Evolutionary conservation across 805 yeast species (phyloP).

Genomic region (Ascoidea tarda): DNA sequence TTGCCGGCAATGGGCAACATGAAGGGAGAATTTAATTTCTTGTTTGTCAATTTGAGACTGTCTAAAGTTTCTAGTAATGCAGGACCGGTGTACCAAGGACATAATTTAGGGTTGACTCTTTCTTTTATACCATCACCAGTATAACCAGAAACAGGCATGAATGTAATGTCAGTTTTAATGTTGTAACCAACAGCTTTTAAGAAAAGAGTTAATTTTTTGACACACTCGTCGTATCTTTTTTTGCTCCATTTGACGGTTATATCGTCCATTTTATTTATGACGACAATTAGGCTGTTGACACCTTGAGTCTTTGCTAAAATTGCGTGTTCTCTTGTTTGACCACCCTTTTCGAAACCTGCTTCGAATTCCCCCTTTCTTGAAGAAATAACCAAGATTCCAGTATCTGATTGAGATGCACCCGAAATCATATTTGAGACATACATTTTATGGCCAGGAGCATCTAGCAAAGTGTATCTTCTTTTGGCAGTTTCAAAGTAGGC

Average conservation of each 20-base stretch:
- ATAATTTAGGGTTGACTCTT: slow-evolving; percentile 49
- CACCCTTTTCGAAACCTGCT: slow-evolving; percentile 98
- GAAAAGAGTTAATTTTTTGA: slow-evolving; percentile 60
- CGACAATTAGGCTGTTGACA: slow-evolving; percentile 86
- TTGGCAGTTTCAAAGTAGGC: slow-evolving; percentile 96
- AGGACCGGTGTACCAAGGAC: slow-evolving; percentile 95
- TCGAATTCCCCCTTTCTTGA: slow-evolving; percentile 99
- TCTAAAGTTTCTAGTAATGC: slow-evolving; percentile 84
- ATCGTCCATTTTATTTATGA: slow-evolving; percentile 97
- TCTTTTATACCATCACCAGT: slow-evolving; percentile 96
- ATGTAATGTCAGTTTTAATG: slow-evolving; percentile 67
- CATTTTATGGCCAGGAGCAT: slow-evolving; percentile 99
- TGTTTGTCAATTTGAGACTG: slow-evolving; percentile 61
- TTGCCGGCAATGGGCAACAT: slow-evolving; percentile 93
- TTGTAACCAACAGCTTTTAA: slow-evolving; percentile 83
- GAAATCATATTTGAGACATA: slow-evolving; percentile 99
- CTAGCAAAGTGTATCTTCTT: slow-evolving; percentile 94
- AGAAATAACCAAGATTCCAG: slow-evolving; percentile 91
- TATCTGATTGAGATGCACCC: slow-evolving; percentile 99
- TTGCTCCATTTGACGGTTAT: slow-evolving; percentile 93
- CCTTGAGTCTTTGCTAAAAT: slow-evolving; percentile 96
- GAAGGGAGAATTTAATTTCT: slow-evolving; percentile 88
- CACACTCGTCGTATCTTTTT: slow-evolving; percentile 94
- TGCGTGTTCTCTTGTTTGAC: slow-evolving; percentile 98
- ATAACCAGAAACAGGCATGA: slow-evolving; percentile 97